phyloP scores from a whole-genome alignment of 768 basidiomycete genomes.

The Suillus placidus region DNA sequence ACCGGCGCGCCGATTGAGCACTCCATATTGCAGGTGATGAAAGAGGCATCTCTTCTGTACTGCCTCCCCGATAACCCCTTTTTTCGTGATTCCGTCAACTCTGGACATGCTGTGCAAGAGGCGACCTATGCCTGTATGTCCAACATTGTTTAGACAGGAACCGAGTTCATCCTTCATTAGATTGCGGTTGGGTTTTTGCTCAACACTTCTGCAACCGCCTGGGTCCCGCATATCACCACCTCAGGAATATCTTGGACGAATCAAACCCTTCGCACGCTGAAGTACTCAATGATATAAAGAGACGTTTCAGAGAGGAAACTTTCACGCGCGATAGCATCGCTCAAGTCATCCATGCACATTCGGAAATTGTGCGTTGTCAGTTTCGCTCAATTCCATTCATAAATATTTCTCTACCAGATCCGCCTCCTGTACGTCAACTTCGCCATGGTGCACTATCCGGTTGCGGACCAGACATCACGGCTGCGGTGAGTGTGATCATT shows the following conservation, averaged over 20 bases:
- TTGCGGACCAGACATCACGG: conserved; percentile 53
- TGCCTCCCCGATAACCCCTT: conserved; percentile 94
- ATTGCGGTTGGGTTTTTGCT: conserved; percentile 97
- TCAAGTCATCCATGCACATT: conserved; percentile 83
- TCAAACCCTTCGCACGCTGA: conserved; percentile 88
- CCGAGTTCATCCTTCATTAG: conserved; percentile 39
- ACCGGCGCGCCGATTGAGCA: conserved; percentile 90
- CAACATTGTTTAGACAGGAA: neutral
- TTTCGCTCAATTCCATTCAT: neutral
- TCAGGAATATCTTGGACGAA: conserved; percentile 90
- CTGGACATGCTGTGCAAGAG: conserved; percentile 90
- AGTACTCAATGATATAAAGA: conserved; percentile 93
- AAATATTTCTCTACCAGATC: conserved; percentile 50
- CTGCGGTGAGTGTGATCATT: conserved; percentile 57
- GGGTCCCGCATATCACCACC: conserved; percentile 85
- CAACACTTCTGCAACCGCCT: conserved; percentile 98
- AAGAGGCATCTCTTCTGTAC: conserved; percentile 92
- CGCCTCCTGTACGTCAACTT: conserved; percentile 96
- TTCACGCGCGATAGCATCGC: conserved; percentile 95
- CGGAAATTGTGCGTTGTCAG: conserved; percentile 70
- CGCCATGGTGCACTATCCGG: conserved; percentile 91
- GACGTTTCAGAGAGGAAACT: conserved; percentile 95
- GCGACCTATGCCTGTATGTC: conserved; percentile 88
- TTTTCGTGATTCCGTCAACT: conserved; percentile 53
- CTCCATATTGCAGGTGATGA: conserved; percentile 98